Evolutionary conservation across 179 eudicot genomes (phyloP), one percentile per base, ranked within the genome.

Genomic region (Sideroxylon spinosum): DNA sequence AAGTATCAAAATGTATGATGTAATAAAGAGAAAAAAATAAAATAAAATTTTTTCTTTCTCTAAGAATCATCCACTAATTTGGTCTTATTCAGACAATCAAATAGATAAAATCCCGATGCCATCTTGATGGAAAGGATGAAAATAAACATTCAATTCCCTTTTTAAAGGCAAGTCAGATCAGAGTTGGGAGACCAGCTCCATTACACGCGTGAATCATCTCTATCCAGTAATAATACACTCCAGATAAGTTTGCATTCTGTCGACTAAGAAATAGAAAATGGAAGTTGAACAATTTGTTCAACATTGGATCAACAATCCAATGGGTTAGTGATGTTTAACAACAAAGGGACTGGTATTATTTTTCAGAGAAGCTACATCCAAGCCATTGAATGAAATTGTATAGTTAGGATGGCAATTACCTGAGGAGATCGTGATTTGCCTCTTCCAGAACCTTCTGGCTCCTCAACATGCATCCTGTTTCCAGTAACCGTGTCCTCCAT

Each of bases 381-480:
- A 50, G 50, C 70, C 64, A 62, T 66, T 69, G 44, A 63, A 68
- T 32, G 3, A 28, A 63, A 7, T 7, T 19, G 50, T n/a, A 78
- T 70, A 79, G 62, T 56, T 9, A 64, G 77, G 57, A 37, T 74
- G 68, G 72, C 25, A 28, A 55, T 67, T 86, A 93, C 98, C 97
- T 87, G 91, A 82, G 80, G 68, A 63, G 90, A 65, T 66, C 75
- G 70, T 76, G 75, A 75, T 79, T 82, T 80, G 79, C 85, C 80
- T 77, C 84, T 88, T 80, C 83, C 79, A 79, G 90, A 82, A 79
- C 77, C 77, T 78, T 89, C 93, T 56, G 87, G 85, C 79, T 76
- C 68, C 75, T 83, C 78, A 20, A 65, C 67, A 11, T 55, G 68
- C 77, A 52, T 73, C 60, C 84, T 81, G 75, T 64, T 82, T 37